These are phyloP conservation scores for Fusarium sp. DNA, from an alignment of 2,329 filamentous ascomycete species.

Conservation along the genomic window DNA sequence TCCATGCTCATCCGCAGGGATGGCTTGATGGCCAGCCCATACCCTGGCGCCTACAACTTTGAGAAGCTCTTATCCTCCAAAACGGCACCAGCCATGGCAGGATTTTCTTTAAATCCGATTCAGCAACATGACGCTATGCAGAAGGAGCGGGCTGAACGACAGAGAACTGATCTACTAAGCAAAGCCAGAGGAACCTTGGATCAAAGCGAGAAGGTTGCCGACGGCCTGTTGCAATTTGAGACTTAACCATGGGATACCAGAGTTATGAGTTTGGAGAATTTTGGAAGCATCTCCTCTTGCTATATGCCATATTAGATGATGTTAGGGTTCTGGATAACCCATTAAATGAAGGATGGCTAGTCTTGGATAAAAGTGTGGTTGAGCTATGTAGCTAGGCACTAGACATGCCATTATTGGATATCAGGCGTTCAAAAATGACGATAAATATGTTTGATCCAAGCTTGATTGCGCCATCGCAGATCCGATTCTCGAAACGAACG, in stretches of 20 bases:
- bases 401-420: constrained; percentile 2
- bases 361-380: neutral
- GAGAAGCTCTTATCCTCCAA: constrained; percentile 58
- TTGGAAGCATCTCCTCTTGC: neutral
- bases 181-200: constrained; percentile 53
- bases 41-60: constrained; percentile 56
- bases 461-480: neutral
- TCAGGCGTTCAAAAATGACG: constrained; percentile 21
- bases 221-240: constrained; percentile 51
- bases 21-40: constrained; percentile 59
- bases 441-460: constrained; percentile 3
- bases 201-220: constrained; percentile 52
- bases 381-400: constrained; percentile 1
- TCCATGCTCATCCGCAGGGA: constrained; percentile 71
- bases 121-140: constrained; percentile 62
- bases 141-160: constrained; percentile 56
- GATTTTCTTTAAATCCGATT: constrained; percentile 56
- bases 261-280: neutral
- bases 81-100: constrained; percentile 48
- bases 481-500: constrained; percentile 1
- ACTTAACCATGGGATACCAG: neutral
- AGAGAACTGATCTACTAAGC: constrained; percentile 55
- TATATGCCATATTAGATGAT: neutral
- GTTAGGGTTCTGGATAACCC: neutral
- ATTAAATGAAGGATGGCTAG: neutral